Percentiles rank a stretch among this genome's conserved stretches.
phyloP scores from a whole-genome alignment of 176 grass and related monocot species.

The Aegilops bicornis region DNA sequence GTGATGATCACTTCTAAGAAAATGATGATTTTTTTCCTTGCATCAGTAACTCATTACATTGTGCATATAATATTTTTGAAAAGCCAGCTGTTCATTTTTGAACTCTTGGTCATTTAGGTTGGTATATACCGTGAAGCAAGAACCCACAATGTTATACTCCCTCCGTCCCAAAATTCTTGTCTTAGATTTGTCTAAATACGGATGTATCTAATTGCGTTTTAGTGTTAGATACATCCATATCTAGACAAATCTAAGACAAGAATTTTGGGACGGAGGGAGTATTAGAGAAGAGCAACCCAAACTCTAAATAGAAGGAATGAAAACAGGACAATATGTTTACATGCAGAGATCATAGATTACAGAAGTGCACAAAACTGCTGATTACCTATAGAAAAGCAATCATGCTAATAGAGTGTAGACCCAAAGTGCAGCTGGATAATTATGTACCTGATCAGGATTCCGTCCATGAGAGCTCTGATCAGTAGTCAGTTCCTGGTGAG shows the following conservation, averaged over 20 bases:
- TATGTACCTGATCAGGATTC: constrained; percentile 88
- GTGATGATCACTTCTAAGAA: background rate
- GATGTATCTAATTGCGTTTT: no score
- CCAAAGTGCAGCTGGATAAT: background rate
- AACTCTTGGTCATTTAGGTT: background rate
- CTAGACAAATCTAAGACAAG: no score
- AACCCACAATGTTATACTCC: background rate
- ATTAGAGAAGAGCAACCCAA: background rate
- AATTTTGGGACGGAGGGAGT: no score
- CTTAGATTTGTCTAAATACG: no score
- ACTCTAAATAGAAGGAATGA: background rate
- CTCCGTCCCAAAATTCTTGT: no score
- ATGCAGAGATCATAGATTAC: background rate
- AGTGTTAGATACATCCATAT: no score
- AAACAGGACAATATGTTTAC: background rate
- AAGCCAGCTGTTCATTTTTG: background rate
- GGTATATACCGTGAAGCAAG: background rate
- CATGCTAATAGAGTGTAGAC: background rate
- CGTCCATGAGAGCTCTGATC: constrained; percentile 93
- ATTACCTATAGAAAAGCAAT: background rate
- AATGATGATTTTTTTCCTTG: background rate
- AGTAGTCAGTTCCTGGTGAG: constrained; percentile 94
- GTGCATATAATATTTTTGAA: background rate
- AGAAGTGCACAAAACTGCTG: background rate
- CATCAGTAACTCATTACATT: background rate